Evolutionary conservation across 116 monocot genomes (phyloP), one percentile per base, ranked within the genome.

Genomic region (Posidonia oceanica): DNA sequence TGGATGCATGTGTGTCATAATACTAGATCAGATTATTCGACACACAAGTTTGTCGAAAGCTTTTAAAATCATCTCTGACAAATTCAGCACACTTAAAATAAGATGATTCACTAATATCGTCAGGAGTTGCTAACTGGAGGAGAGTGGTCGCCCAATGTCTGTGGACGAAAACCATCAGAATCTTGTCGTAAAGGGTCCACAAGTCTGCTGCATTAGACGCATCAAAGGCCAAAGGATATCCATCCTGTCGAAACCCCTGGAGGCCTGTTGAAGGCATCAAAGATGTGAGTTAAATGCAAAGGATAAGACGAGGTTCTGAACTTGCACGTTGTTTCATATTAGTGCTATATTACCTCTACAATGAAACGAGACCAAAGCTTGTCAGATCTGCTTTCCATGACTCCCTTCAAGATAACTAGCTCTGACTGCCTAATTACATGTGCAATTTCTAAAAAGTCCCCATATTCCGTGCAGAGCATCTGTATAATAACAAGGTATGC

Each of bases 221-320:
- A 93, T 84, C 59, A 93, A 37, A 11, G 88, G 86, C 86, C 78
- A 89, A 1, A 88, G 77, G 63, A 93, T 84, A 11, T 93, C 77
- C 84, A 84, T 80, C 42, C 82, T 64, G 51, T 93, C 65, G 63
- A 88, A 93, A 2, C 86, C 84, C 36, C 72, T 76, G 0, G 80
- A 74, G 6, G 69, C 76, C 92, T 93, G 72, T 63, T 13, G 61
- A 66, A 36, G 36, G 8, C 23, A 64, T 64, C 42, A 44, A 66
- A 40, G 29, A 29, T 29, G 20, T 42, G 42, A 36, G 39, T 18
- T 39, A 66, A 66, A 66, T 14, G 16, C 15, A 48, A 39, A 39
- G 42, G 29, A 29, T 29, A 29, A 29, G 29, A 29, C 29, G 29
- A 29, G 29, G 29, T 29, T 29, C 29, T 29, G 29, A 29, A 29